phyloP scores from a whole-genome alignment of 805 yeast genomes.

The Myxozyma geophila region DNA sequence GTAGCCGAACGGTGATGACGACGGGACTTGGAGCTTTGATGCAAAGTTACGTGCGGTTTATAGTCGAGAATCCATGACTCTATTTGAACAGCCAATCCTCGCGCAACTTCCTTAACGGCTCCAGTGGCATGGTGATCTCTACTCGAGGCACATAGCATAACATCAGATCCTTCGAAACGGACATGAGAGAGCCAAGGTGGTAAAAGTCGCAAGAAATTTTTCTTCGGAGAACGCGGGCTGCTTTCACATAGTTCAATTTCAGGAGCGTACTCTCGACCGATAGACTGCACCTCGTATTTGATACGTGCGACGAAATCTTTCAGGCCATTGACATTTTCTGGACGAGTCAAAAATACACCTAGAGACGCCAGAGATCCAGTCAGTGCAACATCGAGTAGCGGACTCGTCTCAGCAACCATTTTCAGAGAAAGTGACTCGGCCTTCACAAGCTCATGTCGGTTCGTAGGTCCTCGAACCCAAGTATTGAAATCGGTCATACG shows the following conservation, averaged over 20 bases:
- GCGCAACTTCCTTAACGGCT: conserved; percentile 11
- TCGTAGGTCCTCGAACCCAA: conserved; percentile 24
- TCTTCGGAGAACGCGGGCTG: neutral
- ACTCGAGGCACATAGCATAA: conserved; percentile 28
- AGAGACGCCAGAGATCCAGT: conserved; percentile 26
- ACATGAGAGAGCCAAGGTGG: conserved; percentile 42
- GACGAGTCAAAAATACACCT: conserved; percentile 30
- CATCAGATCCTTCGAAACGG: conserved; percentile 42
- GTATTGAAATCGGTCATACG: conserved; percentile 36
- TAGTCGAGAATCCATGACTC: conserved; percentile 35
- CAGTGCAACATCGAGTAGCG: conserved; percentile 28
- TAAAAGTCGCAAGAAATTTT: conserved; percentile 21
- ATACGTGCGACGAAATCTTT: conserved; percentile 28
- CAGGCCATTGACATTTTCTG: conserved; percentile 33
- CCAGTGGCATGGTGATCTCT: conserved; percentile 11
- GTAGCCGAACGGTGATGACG: conserved; percentile 20
- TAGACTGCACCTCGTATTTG: conserved; percentile 20
- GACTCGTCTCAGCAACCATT: conserved; percentile 33
- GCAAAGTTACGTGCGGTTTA: conserved; percentile 19
- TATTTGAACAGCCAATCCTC: conserved; percentile 29
- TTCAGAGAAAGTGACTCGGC: conserved; percentile 25
- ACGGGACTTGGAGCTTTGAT: neutral
- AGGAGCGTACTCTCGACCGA: conserved; percentile 7
- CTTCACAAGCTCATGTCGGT: conserved; percentile 21
- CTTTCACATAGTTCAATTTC: neutral